A percentile compares a stretch with the other conserved stretches of the same genome.
Conservation (phyloP, 305 asterid genomes). For the Fraxinus albicans region DNA sequence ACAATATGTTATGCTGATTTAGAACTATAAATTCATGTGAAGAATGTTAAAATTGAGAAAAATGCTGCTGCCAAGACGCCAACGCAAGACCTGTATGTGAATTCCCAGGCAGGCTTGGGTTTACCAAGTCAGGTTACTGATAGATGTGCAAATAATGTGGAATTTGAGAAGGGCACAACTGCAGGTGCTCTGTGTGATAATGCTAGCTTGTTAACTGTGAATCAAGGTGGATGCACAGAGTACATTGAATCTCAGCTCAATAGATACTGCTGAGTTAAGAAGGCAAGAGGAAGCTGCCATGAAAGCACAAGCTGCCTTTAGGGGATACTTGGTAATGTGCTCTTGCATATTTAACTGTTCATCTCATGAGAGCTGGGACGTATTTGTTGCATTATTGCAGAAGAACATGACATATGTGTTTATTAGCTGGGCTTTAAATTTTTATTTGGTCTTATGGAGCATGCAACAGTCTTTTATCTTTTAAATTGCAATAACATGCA, state of each 20-base stretch:
- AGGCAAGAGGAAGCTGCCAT: constrained; percentile 74
- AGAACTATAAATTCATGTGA: constrained; percentile 14
- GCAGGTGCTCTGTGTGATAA: constrained; percentile 23
- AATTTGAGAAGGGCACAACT: constrained; percentile 28
- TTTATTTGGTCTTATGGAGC: background rate
- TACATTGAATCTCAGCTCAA: constrained; percentile 19
- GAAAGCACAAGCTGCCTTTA: constrained; percentile 80
- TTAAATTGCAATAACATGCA: background rate
- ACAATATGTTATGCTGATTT: background rate
- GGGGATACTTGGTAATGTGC: constrained; percentile 81
- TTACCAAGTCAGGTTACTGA: constrained; percentile 22
- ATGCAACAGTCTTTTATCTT: background rate
- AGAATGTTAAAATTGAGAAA: constrained; percentile 37
- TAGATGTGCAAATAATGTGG: constrained; percentile 24
- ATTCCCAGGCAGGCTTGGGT: constrained; percentile 21
- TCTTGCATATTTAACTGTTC: constrained; percentile 3
- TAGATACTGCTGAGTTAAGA: constrained; percentile 46
- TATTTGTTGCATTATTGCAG: background rate
- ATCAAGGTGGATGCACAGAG: constrained; percentile 34
- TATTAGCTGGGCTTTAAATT: background rate
- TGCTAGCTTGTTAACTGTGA: constrained; percentile 24
- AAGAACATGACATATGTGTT: background rate
- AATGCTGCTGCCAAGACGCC: constrained; percentile 26
- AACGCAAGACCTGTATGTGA: constrained; percentile 15
- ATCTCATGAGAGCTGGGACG: background rate